These are phyloP conservation scores for Fusarium sp. DNA, from an alignment of 2,329 filamentous ascomycete genomes.

Conservation along the genomic window DNA sequence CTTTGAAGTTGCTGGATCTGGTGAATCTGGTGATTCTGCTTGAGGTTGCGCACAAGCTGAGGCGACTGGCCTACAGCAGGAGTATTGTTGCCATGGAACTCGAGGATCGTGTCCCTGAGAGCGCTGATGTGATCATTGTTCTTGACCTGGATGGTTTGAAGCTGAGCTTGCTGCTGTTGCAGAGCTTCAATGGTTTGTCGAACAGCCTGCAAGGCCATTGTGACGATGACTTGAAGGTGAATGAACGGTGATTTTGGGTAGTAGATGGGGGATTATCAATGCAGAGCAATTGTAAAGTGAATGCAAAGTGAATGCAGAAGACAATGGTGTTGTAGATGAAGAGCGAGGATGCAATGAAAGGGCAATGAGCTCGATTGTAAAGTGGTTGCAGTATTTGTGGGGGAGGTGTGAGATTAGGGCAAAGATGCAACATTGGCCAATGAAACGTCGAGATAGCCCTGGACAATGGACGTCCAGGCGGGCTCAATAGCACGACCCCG, in stretches of 20 bases:
- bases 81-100: background rate
- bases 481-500: background rate
- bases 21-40: background rate
- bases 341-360: background rate
- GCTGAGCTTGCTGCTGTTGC: background rate
- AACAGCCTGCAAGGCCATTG: background rate
- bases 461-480: too few relatives aligned
- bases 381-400: background rate
- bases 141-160: background rate
- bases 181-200: background rate
- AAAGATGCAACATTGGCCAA: background rate
- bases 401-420: constrained; percentile 12
- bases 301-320: background rate
- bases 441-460: background rate
- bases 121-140: background rate
- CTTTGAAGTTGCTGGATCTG: background rate
- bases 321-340: constrained; percentile 12
- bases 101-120: background rate
- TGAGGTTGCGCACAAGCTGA: background rate
- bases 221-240: background rate
- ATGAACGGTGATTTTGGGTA: background rate
- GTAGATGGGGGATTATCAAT: too few relatives aligned
- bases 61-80: background rate
- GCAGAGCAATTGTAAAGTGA: constrained; percentile 2
- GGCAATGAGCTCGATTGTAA: background rate